Base-by-base conservation (phyloP, 495 filamentous ascomycete genomes). In the Penicillium coffeae region DNA sequence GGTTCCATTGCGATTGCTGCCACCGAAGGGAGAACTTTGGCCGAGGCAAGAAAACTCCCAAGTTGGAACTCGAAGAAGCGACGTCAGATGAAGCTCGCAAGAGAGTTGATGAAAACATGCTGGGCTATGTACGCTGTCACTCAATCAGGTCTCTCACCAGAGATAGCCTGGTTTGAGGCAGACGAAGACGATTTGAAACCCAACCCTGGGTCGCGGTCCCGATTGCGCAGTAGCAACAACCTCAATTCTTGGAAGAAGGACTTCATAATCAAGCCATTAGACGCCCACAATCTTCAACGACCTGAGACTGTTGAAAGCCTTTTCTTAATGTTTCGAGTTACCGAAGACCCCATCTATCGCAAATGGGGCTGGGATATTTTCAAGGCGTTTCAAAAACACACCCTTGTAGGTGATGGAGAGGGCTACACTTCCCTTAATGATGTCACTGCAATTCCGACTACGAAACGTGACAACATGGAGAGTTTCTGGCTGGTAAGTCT, bases 291-390 rank as follows among this genome's bases (percentile, higher is more conserved):
- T 62, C 74, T 97, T 12, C 93, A 96, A 71, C 81, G 93, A 19
- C 93, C 93, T 3, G 94, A 97, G 67, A 96, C 93, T 0, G 82
- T 96, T 36, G 93, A 97, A 66, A 90, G 86, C 45, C 73, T 99
- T 40, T 90, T 97, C 66, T 93, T 96, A 68, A 94, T 99, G 90
- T 99, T 91, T 86, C 84, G 93, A 43, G 92, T 99, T 62, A 99
- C 93, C 15, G 90, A 88, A 21, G 91, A 99, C 48, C 74, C 78
- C 19, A 88, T 81, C 52, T 99, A 99, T 65, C 81, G 93, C 12
- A 79, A 96, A 51, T 97, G 93, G 93, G 93, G 94, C 7, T 99
- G 93, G 93, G 84, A 94, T 51, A 97, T 97, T 80, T 99, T 99
- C 72, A 83, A 91, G 69, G 80, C 84, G 1, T 97, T 99, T 64